phyloP scores from a whole-genome alignment of 768 basidiomycete genomes.

The Lentinula guzmanii region DNA sequence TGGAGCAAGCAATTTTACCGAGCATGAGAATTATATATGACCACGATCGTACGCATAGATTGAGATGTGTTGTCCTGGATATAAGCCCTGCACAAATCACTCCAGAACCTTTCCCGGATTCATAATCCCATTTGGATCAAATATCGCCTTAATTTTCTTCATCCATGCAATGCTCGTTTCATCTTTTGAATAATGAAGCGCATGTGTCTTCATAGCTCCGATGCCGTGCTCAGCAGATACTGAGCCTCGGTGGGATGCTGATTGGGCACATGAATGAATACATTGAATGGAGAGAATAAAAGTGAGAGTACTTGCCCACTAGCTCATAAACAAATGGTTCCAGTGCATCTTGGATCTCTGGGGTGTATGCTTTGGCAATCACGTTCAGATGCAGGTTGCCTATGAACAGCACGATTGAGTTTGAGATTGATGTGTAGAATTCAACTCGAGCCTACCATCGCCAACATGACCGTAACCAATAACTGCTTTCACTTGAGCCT shows the following conservation, averaged over 20 bases:
- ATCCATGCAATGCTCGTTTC: constrained; percentile 79
- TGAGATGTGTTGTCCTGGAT: not conserved
- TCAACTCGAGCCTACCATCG: constrained; percentile 57
- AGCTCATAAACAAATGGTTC: constrained; percentile 96
- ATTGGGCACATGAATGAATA: not conserved
- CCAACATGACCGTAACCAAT: constrained; percentile 96
- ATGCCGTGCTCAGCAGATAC: constrained; percentile 97
- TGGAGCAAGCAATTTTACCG: too few species aligned
- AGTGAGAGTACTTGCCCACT: constrained; percentile 50
- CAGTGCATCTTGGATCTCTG: constrained; percentile 79
- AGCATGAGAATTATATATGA: too few species aligned
- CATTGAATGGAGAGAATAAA: not conserved
- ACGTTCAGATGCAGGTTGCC: constrained; percentile 95
- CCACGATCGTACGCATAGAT: not conserved
- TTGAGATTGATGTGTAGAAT: not conserved
- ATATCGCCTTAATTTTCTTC: constrained; percentile 82
- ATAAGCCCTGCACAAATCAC: constrained; percentile 12
- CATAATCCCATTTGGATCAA: constrained; percentile 90
- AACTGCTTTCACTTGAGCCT: constrained; percentile 75
- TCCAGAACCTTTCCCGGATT: constrained; percentile 83
- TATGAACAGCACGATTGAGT: constrained; percentile 18
- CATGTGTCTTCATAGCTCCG: constrained; percentile 91
- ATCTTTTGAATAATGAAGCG: constrained; percentile 83
- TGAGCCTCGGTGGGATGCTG: constrained; percentile 78
- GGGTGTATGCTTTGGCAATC: constrained; percentile 73